A percentile compares a stretch with the other conserved stretches of the same genome.
phyloP scores from a whole-genome alignment of 202 grass and related monocot species.

The Musa balbisiana region DNA sequence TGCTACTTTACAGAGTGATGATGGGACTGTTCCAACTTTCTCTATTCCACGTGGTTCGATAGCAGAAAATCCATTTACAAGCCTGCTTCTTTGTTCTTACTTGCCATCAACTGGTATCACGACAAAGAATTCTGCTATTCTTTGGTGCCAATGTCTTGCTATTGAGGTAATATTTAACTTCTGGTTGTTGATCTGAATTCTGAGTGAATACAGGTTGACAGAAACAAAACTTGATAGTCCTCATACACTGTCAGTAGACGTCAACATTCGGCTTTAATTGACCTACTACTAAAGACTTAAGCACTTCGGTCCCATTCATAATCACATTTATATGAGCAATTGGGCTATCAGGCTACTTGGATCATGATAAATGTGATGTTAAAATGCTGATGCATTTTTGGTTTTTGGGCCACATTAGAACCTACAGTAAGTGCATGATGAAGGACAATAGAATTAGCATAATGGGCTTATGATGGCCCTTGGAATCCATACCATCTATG shows the following conservation, averaged over 20 bases:
- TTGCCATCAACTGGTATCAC: constrained; percentile 40
- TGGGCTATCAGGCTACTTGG: not conserved
- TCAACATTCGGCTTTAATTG: not conserved
- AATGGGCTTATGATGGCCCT: not conserved
- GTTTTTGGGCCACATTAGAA: not conserved
- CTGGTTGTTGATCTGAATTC: not conserved
- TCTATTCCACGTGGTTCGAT: constrained; percentile 75
- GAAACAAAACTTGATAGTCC: not conserved
- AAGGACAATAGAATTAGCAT: not conserved
- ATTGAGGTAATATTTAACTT: constrained; percentile 64
- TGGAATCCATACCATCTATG: not conserved
- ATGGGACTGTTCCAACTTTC: constrained; percentile 70
- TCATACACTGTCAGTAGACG: not conserved
- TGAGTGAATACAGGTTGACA: not conserved
- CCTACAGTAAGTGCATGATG: not conserved
- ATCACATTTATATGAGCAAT: not conserved
- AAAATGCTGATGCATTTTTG: not conserved
- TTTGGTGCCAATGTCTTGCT: constrained; percentile 76
- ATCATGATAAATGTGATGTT: not conserved
- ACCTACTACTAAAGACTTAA: no score
- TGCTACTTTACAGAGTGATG: constrained; percentile 62
- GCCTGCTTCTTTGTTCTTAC: constrained; percentile 75
- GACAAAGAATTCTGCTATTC: constrained; percentile 37
- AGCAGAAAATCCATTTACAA: constrained; percentile 97
- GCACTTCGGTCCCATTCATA: not conserved